Conservation (phyloP, 148 eudicot species). For the Talinum fruticosum region DNA sequence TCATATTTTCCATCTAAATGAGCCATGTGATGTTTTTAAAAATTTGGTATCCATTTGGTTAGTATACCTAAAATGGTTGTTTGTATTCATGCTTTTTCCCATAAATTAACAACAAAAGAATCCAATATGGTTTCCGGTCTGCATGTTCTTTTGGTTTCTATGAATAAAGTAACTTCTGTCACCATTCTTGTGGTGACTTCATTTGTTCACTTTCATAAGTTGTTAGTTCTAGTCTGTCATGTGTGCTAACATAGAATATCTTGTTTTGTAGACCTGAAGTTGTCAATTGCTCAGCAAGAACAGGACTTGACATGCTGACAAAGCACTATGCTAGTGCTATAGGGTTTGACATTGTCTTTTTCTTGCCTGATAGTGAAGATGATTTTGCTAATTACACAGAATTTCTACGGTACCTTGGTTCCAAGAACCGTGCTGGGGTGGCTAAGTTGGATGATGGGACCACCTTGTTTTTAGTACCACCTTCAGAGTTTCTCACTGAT, state of each 20-base stretch:
- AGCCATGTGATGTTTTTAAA: too few species aligned
- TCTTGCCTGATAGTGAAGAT: slow-evolving; percentile 93
- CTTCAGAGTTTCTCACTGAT: slow-evolving; percentile 74
- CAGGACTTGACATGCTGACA: slow-evolving; percentile 79
- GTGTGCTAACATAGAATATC: slow-evolving; percentile 1
- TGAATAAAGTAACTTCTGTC: background rate
- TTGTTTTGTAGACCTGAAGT: slow-evolving; percentile 65
- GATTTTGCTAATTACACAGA: slow-evolving; percentile 98
- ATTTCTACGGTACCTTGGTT: slow-evolving; percentile 70
- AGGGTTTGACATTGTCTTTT: slow-evolving; percentile 68
- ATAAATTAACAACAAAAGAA: too few species aligned
- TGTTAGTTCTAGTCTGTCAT: background rate
- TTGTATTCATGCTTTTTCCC: too few species aligned
- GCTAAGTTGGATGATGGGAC: slow-evolving; percentile 93
- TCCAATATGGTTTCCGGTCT: too few species aligned
- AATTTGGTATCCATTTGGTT: too few species aligned
- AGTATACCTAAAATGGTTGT: too few species aligned
- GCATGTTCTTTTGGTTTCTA: too few species aligned
- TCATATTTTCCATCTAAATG: too few species aligned
- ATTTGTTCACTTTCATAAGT: background rate
- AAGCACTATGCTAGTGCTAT: slow-evolving; percentile 77
- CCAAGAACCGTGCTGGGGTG: slow-evolving; percentile 84
- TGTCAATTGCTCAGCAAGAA: slow-evolving; percentile 88
- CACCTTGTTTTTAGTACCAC: slow-evolving; percentile 90
- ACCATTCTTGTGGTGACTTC: background rate